Conservation (phyloP, 305 asterid genomes). For the Solanum chacoense region DNA sequence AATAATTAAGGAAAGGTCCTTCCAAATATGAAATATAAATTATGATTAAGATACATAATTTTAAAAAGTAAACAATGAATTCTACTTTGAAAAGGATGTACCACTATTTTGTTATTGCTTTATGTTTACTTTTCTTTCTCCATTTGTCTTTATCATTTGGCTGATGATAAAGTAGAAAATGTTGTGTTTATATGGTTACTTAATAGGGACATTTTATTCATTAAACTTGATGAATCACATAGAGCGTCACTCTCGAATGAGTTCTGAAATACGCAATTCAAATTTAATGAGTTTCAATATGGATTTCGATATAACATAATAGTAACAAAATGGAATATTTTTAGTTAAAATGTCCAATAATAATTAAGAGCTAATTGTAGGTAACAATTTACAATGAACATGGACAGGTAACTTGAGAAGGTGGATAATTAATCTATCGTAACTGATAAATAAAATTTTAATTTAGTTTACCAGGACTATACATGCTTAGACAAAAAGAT, state of each 20-base stretch:
- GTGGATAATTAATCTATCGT: background rate
- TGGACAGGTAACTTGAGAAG: background rate
- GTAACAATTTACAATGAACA: background rate
- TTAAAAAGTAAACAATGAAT: background rate
- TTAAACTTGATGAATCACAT: background rate
- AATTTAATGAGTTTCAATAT: too few species aligned
- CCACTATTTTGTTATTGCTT: background rate
- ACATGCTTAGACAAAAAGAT: background rate
- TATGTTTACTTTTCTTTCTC: conserved; percentile 1
- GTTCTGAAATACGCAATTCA: background rate
- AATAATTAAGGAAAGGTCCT: background rate
- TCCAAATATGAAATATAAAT: background rate
- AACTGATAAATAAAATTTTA: background rate
- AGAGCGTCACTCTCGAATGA: background rate
- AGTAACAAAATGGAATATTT: background rate
- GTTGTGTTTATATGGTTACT: background rate
- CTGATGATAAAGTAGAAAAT: background rate
- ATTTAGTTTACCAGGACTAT: background rate
- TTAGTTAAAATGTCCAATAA: background rate
- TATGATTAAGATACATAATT: background rate
- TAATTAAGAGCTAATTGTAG: background rate
- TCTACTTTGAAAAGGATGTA: background rate
- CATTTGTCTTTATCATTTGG: background rate
- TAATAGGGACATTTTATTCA: background rate
- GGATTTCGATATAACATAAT: rapidly evolving